Evolutionary conservation across 1,139 yeast species (phyloP), one percentile per base, ranked within the genome.

Genomic region (Candida buenavistaensis): DNA sequence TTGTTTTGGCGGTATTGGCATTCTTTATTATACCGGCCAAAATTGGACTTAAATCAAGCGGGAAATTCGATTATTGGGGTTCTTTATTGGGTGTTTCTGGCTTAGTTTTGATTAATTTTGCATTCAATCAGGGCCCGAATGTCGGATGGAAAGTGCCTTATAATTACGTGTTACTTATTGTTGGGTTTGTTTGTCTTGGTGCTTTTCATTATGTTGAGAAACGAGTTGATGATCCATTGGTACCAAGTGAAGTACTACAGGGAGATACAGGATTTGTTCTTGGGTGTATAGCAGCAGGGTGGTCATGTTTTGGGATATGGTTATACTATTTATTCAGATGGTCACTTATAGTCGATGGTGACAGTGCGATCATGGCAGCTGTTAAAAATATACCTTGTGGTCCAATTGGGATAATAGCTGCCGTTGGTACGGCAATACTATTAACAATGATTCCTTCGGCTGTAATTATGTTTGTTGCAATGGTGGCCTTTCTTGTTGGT

Each of bases 291-390:
- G 72, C 70, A 3, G 67, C 75, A 2, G 83, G 83, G 1, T 78
- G 83, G 83, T 65, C 79, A 3, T 67, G 78, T 45, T 79, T 79
- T 52, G 83, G 83, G 2, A 57, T 76, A 20, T 78, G 82, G 82
- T 43, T 75, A 13, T 75, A 54, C 43, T 78, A 75, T 50, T 48
- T 58, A 8, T 61, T 64, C 48, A 60, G 66, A 41, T 62, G 69
- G 54, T 43, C 63, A 6, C 44, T 54, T 14, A 46, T 47, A 6
- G 50, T 72, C 1, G 68, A 72, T 25, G 41, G 48, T 0, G 40
- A 46, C 17, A 44, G 61, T 1, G 63, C 72, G 0, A 52, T 77
- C 9, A 45, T 62, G 23, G 51, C 68, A 1, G 62, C 72, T 0
- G 71, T 69, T 1, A 61, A 69, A 37, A 49, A 62, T 26, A 48